Evolutionary conservation across 352 stramenopile species (phyloP).

Genomic region (Globisporangium okanoganense): DNA sequence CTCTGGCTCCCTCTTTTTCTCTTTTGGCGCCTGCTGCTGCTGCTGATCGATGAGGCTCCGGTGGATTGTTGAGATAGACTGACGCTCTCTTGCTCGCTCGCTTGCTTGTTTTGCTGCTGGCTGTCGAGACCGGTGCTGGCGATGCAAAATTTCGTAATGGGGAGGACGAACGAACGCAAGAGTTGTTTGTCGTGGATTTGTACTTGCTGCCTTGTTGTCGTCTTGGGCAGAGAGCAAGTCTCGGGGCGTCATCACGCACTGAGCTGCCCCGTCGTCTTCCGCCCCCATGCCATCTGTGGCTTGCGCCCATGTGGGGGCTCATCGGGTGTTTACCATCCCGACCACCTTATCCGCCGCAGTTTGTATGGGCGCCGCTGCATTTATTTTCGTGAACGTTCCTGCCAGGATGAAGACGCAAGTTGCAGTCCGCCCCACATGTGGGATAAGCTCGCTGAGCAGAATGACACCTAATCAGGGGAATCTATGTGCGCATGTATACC

Average conservation of each 20-base stretch:
- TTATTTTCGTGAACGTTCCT: slow-evolving; percentile 3
- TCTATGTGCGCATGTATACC: neutral
- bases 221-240: neutral
- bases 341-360: slow-evolving; percentile 15
- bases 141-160: slow-evolving; percentile 12
- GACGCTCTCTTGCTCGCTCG: slow-evolving; percentile 2
- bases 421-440: slow-evolving; percentile 10
- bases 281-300: neutral
- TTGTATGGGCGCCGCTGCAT: neutral
- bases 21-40: neutral
- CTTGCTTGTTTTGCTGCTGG: slow-evolving; percentile 2
- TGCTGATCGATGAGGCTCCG: neutral
- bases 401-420: neutral
- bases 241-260: slow-evolving; percentile 1
- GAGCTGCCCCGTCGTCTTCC: neutral
- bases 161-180: slow-evolving; percentile 7
- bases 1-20: slow-evolving; percentile 10
- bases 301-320: slow-evolving; percentile 9
- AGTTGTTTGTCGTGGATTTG: neutral
- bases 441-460: slow-evolving; percentile 10
- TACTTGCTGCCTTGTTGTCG: too few relatives aligned
- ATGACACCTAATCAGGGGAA: neutral
- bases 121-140: neutral
- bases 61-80: neutral
- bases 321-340: slow-evolving; percentile 14